Evolutionary conservation across 2,329 filamentous ascomycete genomes (phyloP), one percentile per base, ranked within the genome.

Genomic region (Claviceps sp.): DNA sequence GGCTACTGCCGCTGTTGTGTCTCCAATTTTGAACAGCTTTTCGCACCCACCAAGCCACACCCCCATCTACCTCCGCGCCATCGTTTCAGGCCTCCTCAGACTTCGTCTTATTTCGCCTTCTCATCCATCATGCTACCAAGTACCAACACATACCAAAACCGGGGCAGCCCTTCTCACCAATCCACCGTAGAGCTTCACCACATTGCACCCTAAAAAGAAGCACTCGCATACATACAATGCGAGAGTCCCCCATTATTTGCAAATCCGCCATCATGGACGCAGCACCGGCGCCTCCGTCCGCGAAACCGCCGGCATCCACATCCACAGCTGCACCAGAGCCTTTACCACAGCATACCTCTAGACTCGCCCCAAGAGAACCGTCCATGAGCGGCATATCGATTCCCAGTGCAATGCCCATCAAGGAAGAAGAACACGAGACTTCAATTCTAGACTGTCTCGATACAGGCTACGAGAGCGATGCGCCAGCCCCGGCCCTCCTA

Each of bases 391-490:
- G 34, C 34, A 22, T 40, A 13, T 36, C 29, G 29, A 14, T 17
- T n/a, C 2, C 36, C 20, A 38, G 17, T 11, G 14, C 47, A 20
- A 50, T 43, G 36, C 16, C 5, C 34, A 44, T 53, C 14, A 53
- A 53, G 43, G 8, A 47, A 22, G 53, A 54, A 48, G 46, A 52
- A 1, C 14, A 51, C 9, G 51, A 50, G 17, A 9, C 22, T 14
- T 39, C 42, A 14, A 39, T 49, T 26, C 45, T 49, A 20, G 46
- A 52, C 14, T 20, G 36, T 16, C 36, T 56, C 47, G 40, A 52
- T 47, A 38, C 53, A 5, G 55, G 56, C 5, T 48, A 57, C 20
- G 54, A 55, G 0, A 54, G n/a, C 29, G 45, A 55, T 16, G 34
- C 26, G 14, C 39, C 52, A 6, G 26, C 44, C 4, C 16, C 29